Conservation (phyloP, 2,329 filamentous ascomycete genomes). For the Arthrobotrys pseudoclavata region DNA sequence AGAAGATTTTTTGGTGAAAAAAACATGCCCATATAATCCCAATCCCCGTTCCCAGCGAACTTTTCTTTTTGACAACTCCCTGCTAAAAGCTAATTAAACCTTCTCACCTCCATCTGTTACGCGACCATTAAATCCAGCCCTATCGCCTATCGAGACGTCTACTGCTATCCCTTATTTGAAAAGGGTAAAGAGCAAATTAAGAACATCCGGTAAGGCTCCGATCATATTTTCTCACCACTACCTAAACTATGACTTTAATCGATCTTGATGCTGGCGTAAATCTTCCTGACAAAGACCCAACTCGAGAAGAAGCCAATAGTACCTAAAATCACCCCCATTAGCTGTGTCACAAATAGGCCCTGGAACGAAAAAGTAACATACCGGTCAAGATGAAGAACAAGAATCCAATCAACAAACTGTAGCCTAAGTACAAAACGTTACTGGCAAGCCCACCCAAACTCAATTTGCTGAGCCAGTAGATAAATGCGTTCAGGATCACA, state of each 20-base stretch:
- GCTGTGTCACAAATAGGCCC: background rate
- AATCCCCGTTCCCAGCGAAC: slow-evolving; percentile 11
- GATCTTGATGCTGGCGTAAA: slow-evolving; percentile 98
- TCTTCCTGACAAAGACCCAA: slow-evolving; percentile 93
- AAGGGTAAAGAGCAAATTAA: slow-evolving; percentile 1
- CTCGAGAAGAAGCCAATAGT: slow-evolving; percentile 96
- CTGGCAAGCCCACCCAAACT: slow-evolving; percentile 87
- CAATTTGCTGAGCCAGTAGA: slow-evolving; percentile 91
- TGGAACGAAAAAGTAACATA: slow-evolving; percentile 69
- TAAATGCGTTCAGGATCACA: slow-evolving; percentile 89
- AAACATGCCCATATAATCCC: slow-evolving; percentile 15
- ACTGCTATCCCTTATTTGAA: background rate
- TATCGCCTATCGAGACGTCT: background rate
- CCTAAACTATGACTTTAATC: slow-evolving; percentile 72
- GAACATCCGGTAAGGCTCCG: background rate
- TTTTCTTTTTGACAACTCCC: slow-evolving; percentile 17
- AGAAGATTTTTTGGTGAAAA: slow-evolving; percentile 7
- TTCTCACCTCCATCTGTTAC: background rate
- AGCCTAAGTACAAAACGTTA: slow-evolving; percentile 91
- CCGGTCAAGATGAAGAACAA: slow-evolving; percentile 94
- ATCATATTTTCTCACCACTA: background rate
- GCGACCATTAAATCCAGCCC: slow-evolving; percentile 12
- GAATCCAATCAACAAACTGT: slow-evolving; percentile 88
- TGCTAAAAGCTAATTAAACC: slow-evolving; percentile 18
- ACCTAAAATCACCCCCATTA: slow-evolving; percentile 71